These are phyloP conservation scores for Citrus australasica DNA, from an alignment of 345 rosid species.

Conservation along the genomic window DNA sequence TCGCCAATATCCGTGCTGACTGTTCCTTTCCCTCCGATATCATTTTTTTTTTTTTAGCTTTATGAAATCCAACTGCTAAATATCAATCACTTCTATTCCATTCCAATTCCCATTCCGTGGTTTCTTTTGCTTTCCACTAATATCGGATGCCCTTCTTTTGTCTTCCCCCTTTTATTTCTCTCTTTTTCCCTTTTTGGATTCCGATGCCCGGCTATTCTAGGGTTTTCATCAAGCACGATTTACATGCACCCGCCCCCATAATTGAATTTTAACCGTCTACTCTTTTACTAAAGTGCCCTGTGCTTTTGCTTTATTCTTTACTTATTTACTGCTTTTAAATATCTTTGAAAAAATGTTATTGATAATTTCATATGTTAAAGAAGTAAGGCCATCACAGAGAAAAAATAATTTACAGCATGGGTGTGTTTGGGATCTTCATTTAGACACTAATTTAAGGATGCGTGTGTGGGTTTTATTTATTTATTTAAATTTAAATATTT, in stretches of 20 bases:
- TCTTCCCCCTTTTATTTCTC: neutral
- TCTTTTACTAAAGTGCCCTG: conserved; percentile 7
- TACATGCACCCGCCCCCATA: neutral
- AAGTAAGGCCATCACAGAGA: too few relatives aligned
- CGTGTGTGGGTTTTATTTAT: too few relatives aligned
- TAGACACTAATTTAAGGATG: too few relatives aligned
- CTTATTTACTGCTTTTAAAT: neutral
- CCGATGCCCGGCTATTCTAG: neutral
- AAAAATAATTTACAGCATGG: too few relatives aligned
- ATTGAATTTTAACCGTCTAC: too few relatives aligned
- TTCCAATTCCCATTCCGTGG: neutral
- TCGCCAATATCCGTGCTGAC: conserved; percentile 27
- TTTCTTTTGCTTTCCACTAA: neutral
- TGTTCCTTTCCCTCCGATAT: conserved; percentile 34
- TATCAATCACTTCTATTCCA: neutral
- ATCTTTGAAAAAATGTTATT: too few relatives aligned
- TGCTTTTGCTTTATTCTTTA: neutral
- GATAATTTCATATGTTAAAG: too few relatives aligned
- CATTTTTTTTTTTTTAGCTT: conserved; percentile 8
- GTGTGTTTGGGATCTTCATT: too few relatives aligned
- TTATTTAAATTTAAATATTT: too few relatives aligned
- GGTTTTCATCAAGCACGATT: neutral
- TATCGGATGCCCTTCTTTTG: neutral
- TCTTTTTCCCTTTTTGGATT: neutral
- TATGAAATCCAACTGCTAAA: neutral